A percentile compares a stretch with the other conserved stretches of the same genome.
phyloP scores from a whole-genome alignment of 2,329 filamentous ascomycete genomes.

The Fonsecaea nubica region DNA sequence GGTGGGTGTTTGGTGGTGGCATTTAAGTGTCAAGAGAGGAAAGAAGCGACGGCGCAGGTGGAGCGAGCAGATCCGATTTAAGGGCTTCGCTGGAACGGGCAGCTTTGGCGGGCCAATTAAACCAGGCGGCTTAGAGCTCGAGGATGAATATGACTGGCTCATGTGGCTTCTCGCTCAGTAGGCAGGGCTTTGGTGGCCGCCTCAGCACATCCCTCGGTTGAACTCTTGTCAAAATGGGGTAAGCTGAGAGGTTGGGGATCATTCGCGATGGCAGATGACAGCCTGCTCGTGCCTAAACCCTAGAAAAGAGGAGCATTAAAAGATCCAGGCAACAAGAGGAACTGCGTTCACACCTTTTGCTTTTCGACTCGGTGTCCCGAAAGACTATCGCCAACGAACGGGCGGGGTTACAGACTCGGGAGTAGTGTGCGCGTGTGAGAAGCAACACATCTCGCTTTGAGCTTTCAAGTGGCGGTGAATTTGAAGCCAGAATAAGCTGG shows the following conservation, averaged over 20 bases:
- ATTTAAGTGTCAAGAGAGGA: conserved; percentile 31
- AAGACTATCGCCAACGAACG: background rate
- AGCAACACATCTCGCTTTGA: background rate
- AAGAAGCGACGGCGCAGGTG: conserved; percentile 32
- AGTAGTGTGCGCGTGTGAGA: background rate
- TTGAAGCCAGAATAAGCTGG: conserved; percentile 9
- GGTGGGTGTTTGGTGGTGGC: conserved; percentile 23
- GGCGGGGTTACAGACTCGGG: conserved; percentile 4
- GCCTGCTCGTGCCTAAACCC: conserved; percentile 16
- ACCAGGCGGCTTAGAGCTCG: background rate
- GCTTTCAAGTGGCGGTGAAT: conserved; percentile 21
- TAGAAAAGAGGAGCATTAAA: conserved; percentile 12
- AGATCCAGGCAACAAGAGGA: conserved; percentile 3
- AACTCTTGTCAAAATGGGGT: conserved; percentile 10
- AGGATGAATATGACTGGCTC: conserved; percentile 18
- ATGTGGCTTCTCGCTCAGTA: conserved; percentile 11
- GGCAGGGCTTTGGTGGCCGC: conserved; percentile 6
- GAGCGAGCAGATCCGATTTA: conserved; percentile 26
- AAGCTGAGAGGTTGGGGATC: conserved; percentile 1
- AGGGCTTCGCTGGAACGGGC: conserved; percentile 19
- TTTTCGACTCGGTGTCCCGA: background rate
- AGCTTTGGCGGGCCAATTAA: conserved; percentile 21
- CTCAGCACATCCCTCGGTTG: conserved; percentile 18
- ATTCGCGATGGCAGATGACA: conserved; percentile 17
- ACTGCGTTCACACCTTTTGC: conserved; percentile 13